A percentile compares a stretch with the other conserved stretches of the same genome.
These are phyloP conservation scores for Rhododendron mucronatum DNA, from an alignment of 148 eudicot species.

Conservation along the genomic window DNA sequence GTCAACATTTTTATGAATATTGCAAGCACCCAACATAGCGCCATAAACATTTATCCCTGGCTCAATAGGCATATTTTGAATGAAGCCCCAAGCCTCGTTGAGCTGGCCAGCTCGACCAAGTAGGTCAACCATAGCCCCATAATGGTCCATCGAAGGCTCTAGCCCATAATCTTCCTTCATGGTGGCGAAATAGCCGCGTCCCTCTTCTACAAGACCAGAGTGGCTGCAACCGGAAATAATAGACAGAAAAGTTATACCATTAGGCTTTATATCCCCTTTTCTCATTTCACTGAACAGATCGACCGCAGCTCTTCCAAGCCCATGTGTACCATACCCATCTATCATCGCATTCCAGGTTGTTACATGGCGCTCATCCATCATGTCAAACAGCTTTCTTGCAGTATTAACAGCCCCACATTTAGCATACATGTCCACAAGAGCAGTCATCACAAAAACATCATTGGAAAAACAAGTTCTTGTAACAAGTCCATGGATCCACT, in stretches of 20 bases:
- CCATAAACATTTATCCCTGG: conserved; percentile 72
- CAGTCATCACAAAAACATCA: conserved; percentile 71
- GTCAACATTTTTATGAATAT: conserved; percentile 70
- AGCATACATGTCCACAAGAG: conserved; percentile 87
- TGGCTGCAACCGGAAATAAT: conserved; percentile 85
- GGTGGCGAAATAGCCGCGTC: conserved; percentile 43
- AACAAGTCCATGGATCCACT: conserved; percentile 76
- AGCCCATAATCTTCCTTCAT: conserved; percentile 57
- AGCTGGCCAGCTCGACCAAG: conserved; percentile 79
- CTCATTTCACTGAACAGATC: conserved; percentile 57
- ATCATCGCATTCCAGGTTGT: conserved; percentile 94
- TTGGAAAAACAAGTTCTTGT: conserved; percentile 54
- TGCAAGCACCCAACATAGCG: conserved; percentile 93
- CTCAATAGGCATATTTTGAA: conserved; percentile 61
- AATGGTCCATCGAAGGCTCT: conserved; percentile 80
- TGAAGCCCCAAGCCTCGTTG: conserved; percentile 75
- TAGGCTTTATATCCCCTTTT: conserved; percentile 40
- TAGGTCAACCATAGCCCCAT: conserved; percentile 93
- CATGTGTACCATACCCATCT: conserved; percentile 92
- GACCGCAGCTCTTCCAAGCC: conserved; percentile 56
- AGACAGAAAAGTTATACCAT: conserved; percentile 65
- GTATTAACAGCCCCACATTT: conserved; percentile 76
- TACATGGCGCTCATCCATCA: conserved; percentile 57
- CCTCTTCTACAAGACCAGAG: conserved; percentile 72
- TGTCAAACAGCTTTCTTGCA: conserved; percentile 69